These are phyloP conservation scores for Orbilia javanica DNA, from an alignment of 2,329 filamentous ascomycete species.

Conservation along the genomic window DNA sequence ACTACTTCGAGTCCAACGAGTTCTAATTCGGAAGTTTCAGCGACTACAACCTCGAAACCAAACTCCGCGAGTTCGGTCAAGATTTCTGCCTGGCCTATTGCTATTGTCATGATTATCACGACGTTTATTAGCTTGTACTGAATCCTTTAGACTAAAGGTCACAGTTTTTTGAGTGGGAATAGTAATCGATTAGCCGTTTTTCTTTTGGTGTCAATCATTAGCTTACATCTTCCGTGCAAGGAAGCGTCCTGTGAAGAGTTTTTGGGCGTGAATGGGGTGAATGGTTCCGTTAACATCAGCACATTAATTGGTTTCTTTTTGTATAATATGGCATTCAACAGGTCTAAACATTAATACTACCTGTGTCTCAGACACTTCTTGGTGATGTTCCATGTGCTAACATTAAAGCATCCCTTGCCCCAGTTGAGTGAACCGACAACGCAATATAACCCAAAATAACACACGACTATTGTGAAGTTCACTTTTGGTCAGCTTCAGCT, in stretches of 20 bases:
- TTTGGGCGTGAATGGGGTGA: background rate
- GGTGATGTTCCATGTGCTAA: too few relatives aligned
- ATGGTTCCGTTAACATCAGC: background rate
- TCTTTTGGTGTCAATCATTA: background rate
- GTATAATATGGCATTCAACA: background rate
- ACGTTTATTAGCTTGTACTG: constrained; percentile 49
- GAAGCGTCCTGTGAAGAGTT: background rate
- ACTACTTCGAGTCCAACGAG: constrained; percentile 28
- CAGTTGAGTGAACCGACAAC: background rate
- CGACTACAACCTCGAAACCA: constrained; percentile 31
- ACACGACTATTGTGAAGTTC: constrained; percentile 23
- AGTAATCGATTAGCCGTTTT: background rate
- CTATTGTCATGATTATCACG: constrained; percentile 41
- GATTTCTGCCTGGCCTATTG: constrained; percentile 33
- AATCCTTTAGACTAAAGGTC: constrained; percentile 8
- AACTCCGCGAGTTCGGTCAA: constrained; percentile 36
- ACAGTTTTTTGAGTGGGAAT: constrained; percentile 26
- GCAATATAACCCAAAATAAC: background rate
- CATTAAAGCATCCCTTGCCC: too few relatives aligned
- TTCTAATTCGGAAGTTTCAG: constrained; percentile 38
- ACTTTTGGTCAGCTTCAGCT: constrained; percentile 5
- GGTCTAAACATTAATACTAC: background rate
- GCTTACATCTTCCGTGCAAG: background rate
- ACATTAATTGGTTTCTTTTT: background rate
- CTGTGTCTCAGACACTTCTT: too few relatives aligned